A percentile compares a stretch with the other conserved stretches of the same genome.
Evolutionary conservation across 805 yeast genomes (phyloP).

Genomic region (Priceomyces melissophilus): DNA sequence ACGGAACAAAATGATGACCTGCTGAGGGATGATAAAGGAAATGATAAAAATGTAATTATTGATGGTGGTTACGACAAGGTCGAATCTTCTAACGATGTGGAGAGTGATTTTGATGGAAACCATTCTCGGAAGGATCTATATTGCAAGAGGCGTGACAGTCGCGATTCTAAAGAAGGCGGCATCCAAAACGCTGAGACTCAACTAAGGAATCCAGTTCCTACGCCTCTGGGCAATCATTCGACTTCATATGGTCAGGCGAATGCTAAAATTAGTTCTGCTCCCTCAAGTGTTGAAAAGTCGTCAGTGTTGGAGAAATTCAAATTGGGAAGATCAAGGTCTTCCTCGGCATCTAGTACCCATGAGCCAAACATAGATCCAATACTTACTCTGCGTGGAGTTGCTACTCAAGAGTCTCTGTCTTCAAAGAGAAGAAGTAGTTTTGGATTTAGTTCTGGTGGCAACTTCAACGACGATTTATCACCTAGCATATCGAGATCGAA

Average conservation of each 20-base stretch:
- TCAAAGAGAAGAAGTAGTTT: slow-evolving; percentile 11
- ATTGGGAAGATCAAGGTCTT: slow-evolving; percentile 26
- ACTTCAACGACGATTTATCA: background rate
- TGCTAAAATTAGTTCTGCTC: background rate
- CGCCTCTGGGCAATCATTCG: background rate
- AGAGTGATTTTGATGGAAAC: background rate
- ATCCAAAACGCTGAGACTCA: background rate
- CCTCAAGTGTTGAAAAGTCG: slow-evolving; percentile 6
- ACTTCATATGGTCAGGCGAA: too few relatives aligned
- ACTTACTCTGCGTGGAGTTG: background rate
- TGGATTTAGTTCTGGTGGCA: slow-evolving; percentile 5
- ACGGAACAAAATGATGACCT: slow-evolving; percentile 3
- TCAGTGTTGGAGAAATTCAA: slow-evolving; percentile 22
- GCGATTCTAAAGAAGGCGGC: background rate
- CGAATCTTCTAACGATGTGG: background rate
- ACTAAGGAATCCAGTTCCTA: background rate
- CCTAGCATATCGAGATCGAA: slow-evolving; percentile 15
- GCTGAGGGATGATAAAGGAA: background rate
- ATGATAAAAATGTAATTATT: background rate
- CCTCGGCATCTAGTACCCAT: slow-evolving; percentile 12
- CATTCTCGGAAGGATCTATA: too few relatives aligned
- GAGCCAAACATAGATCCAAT: slow-evolving; percentile 1
- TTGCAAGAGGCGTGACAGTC: background rate
- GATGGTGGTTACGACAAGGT: background rate
- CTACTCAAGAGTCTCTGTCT: slow-evolving; percentile 1